Evolutionary conservation across 306 rosid species (phyloP).

Genomic region (Vicia sativa): DNA sequence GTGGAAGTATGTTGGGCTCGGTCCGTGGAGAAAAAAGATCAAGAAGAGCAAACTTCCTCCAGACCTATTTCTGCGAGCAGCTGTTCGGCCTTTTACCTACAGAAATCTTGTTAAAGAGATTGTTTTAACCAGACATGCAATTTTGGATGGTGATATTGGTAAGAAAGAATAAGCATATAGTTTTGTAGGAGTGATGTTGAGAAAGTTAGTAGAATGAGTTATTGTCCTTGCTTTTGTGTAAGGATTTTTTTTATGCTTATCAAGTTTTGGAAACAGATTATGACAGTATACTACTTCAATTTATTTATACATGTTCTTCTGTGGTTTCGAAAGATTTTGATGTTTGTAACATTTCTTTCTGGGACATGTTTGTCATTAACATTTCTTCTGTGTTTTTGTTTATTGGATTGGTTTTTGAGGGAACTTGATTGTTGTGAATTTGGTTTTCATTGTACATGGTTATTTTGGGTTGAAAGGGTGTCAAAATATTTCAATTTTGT

Average conservation of each 20-base stretch:
- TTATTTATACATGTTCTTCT: neutral
- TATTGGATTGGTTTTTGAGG: no score
- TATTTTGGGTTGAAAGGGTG: no score
- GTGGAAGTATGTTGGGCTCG: constrained; percentile 78
- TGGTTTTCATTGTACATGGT: no score
- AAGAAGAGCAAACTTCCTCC: constrained; percentile 83
- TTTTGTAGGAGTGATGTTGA: constrained; percentile 27
- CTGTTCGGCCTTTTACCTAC: constrained; percentile 72
- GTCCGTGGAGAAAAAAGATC: constrained; percentile 81
- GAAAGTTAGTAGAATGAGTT: constrained; percentile 32
- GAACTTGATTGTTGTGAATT: no score
- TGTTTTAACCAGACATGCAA: constrained; percentile 86
- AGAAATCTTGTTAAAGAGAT: constrained; percentile 90
- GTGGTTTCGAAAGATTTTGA: constrained; percentile 9
- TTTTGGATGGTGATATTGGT: constrained; percentile 89
- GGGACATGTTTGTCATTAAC: neutral
- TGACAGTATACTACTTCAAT: constrained; percentile 1
- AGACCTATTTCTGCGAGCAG: constrained; percentile 74
- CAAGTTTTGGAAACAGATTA: constrained; percentile 29
- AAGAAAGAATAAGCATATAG: constrained; percentile 34
- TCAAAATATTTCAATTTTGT: no score
- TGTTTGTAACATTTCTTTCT: constrained; percentile 6
- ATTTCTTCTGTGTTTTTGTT: no score
- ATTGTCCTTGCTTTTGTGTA: neutral
- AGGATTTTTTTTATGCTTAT: constrained; percentile 10